A percentile compares a stretch with the other conserved stretches of the same genome.
Conservation (phyloP, 306 rosid species). For the Inga oerstediana region DNA sequence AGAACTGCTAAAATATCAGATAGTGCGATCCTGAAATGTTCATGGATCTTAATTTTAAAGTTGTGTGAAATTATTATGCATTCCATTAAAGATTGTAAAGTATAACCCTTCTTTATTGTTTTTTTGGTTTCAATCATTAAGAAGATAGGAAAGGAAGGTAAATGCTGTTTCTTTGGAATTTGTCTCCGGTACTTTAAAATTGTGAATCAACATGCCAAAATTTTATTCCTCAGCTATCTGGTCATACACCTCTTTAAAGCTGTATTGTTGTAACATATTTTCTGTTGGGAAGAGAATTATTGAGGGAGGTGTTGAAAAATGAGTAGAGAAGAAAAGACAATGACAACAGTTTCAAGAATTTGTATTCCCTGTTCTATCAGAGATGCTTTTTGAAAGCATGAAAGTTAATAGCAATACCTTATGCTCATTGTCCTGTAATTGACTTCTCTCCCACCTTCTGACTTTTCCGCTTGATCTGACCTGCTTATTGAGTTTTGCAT, state of each 20-base stretch:
- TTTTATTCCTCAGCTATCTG: neutral
- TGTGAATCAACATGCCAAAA: neutral
- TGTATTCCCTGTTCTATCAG: neutral
- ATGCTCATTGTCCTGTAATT: neutral
- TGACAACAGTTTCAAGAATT: neutral
- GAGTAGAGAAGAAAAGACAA: neutral
- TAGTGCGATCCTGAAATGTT: neutral
- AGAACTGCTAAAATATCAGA: neutral
- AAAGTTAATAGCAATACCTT: neutral
- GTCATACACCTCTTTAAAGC: neutral
- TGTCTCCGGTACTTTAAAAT: neutral
- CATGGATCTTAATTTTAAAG: neutral
- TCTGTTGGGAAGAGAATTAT: neutral
- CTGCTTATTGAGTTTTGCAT: neutral
- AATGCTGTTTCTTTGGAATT: neutral
- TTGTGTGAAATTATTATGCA: neutral
- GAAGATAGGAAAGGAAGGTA: neutral
- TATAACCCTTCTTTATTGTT: neutral
- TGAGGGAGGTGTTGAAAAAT: conserved; percentile 1
- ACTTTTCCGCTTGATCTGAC: too few relatives aligned
- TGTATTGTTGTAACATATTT: neutral
- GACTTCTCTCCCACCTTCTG: neutral
- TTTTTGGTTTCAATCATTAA: neutral
- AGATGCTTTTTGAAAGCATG: neutral
- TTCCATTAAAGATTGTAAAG: neutral